phyloP scores from a whole-genome alignment of 1,139 yeast species.

The Pichia cactophila region DNA sequence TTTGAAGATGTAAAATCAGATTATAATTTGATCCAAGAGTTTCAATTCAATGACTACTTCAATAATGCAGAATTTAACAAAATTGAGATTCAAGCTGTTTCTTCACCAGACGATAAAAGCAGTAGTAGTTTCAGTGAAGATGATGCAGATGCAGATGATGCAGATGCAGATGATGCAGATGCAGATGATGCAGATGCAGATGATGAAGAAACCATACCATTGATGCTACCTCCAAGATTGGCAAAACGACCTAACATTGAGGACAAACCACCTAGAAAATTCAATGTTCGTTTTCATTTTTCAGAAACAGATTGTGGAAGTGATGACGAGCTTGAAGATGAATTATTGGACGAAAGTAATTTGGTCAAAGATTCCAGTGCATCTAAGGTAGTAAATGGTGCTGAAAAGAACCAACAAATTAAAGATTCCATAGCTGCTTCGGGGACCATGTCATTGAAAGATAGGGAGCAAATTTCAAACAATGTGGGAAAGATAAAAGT shows the following conservation, averaged over 20 bases:
- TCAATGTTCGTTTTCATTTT: slow-evolving; percentile 22
- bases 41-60: slow-evolving; percentile 21
- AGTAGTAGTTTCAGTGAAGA: slow-evolving; percentile 7
- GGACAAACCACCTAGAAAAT: slow-evolving; percentile 25
- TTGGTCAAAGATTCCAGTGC: neutral
- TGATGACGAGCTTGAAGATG: slow-evolving; percentile 28
- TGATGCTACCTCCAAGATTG: slow-evolving; percentile 18
- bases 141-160: slow-evolving; percentile 13
- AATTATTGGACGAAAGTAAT: neutral
- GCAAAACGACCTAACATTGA: slow-evolving; percentile 20
- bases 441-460: slow-evolving; percentile 7
- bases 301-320: slow-evolving; percentile 29
- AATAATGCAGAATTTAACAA: slow-evolving; percentile 17
- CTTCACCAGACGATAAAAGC: neutral
- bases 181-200: neutral
- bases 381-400: neutral
- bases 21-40: slow-evolving; percentile 22
- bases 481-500: slow-evolving; percentile 10
- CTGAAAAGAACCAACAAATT: slow-evolving; percentile 10
- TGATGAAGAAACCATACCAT: neutral
- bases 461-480: slow-evolving; percentile 15
- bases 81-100: slow-evolving; percentile 20
- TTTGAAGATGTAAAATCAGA: slow-evolving; percentile 26
- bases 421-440: slow-evolving; percentile 15
- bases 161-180: slow-evolving; percentile 2